Conservation (phyloP, 768 basidiomycete species). For the Kwoniella sp. region DNA sequence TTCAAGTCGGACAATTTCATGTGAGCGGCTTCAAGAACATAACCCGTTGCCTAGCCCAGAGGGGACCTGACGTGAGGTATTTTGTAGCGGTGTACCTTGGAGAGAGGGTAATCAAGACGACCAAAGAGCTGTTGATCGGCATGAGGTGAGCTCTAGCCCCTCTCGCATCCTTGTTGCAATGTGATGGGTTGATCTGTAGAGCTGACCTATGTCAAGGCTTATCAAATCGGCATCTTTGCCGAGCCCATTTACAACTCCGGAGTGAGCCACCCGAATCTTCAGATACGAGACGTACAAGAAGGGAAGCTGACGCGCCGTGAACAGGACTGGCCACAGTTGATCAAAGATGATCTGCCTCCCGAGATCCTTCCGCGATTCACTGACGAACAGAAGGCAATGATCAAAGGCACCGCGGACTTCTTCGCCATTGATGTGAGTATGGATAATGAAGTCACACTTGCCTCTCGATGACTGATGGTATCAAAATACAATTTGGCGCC, state of each 20-base stretch:
- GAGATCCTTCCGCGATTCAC: constrained; percentile 62
- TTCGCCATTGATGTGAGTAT: constrained; percentile 60
- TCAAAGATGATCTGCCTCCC: constrained; percentile 62
- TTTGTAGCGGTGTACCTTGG: constrained; percentile 34
- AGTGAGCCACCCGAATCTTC: background rate
- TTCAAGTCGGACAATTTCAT: constrained; percentile 64
- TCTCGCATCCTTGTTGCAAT: background rate
- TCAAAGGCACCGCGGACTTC: constrained; percentile 62
- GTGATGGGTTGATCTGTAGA: too few relatives aligned
- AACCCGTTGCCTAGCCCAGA: too few relatives aligned
- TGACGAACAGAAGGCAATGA: constrained; percentile 59
- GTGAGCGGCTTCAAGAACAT: background rate
- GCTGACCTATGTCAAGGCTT: constrained; percentile 47
- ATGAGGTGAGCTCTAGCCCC: constrained; percentile 51
- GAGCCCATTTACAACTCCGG: constrained; percentile 63
- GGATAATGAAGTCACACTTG: background rate
- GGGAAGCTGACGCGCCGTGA: background rate
- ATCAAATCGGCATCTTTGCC: constrained; percentile 62
- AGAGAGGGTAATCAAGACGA: constrained; percentile 55
- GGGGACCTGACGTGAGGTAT: background rate
- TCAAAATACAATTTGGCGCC: background rate
- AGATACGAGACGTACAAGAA: background rate
- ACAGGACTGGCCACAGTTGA: constrained; percentile 61
- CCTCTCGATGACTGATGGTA: too few relatives aligned
- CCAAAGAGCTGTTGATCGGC: constrained; percentile 60